phyloP scores from a whole-genome alignment of 2,329 filamentous ascomycete genomes.

The Dendrostoma leiphaemia region DNA sequence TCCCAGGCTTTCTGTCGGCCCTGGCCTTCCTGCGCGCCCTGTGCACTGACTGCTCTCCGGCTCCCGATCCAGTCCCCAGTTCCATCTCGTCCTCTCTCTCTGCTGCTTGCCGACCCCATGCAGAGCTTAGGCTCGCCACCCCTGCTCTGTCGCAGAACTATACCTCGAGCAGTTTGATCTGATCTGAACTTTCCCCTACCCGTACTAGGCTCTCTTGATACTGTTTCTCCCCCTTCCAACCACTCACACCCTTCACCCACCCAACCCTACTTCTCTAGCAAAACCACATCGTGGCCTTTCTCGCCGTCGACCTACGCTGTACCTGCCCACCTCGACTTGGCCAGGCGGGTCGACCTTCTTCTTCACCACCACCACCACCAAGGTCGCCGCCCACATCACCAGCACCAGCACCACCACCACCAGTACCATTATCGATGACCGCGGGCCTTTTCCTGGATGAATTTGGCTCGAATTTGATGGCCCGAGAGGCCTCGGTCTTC shows the following conservation, averaged over 20 bases:
- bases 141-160: slow-evolving; percentile 17
- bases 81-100: background rate
- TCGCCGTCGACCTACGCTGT: background rate
- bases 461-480: slow-evolving; percentile 36
- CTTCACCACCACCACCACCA: background rate
- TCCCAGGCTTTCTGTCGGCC: background rate
- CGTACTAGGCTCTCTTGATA: background rate
- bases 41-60: background rate
- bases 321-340: background rate
- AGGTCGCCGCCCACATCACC: background rate
- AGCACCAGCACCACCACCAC: slow-evolving; percentile 14
- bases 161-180: slow-evolving; percentile 16
- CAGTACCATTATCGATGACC: background rate
- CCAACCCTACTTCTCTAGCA: slow-evolving; percentile 2
- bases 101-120: background rate
- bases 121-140: background rate
- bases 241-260: too few relatives aligned
- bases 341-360: background rate
- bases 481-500: slow-evolving; percentile 35
- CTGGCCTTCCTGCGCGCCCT: too few relatives aligned
- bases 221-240: background rate
- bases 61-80: too few relatives aligned
- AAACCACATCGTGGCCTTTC: slow-evolving; percentile 11
- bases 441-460: slow-evolving; percentile 33
- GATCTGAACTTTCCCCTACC: slow-evolving; percentile 9